Evolutionary conservation across 495 filamentous ascomycete species (phyloP).

Genomic region (Talaromyces thailandensis): DNA sequence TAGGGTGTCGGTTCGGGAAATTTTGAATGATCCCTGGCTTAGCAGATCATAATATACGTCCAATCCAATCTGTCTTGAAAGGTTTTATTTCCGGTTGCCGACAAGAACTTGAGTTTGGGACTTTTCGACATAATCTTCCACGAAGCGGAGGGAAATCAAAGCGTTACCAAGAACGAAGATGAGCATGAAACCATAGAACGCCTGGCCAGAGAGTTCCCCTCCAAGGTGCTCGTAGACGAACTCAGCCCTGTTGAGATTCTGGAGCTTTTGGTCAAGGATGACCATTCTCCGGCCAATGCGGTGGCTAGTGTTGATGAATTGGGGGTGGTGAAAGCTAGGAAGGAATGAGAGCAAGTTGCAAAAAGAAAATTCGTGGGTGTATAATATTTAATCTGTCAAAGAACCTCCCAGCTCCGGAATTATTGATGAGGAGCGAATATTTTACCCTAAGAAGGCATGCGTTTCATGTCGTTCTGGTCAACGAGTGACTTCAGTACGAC

Average conservation of each 20-base stretch:
- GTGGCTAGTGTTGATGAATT: constrained; percentile 45
- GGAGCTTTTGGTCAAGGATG: constrained; percentile 62
- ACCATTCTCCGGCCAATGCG: constrained; percentile 50
- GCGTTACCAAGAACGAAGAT: neutral
- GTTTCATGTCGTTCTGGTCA: too few relatives aligned
- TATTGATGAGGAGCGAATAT: too few relatives aligned
- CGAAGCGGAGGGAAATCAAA: neutral
- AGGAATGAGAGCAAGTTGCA: constrained; percentile 28
- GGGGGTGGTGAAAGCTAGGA: constrained; percentile 47
- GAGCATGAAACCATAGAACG: neutral
- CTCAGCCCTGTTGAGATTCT: constrained; percentile 74
- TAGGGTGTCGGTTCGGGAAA: constrained; percentile 23
- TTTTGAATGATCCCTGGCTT: constrained; percentile 22
- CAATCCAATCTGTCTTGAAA: too few relatives aligned
- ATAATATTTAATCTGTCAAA: neutral
- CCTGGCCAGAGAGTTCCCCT: constrained; percentile 50
- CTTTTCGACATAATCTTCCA: too few relatives aligned
- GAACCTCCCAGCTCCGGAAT: neutral
- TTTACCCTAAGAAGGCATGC: too few relatives aligned
- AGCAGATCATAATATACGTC: too few relatives aligned
- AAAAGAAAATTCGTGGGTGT: neutral
- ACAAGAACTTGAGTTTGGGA: too few relatives aligned
- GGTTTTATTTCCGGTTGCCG: too few relatives aligned
- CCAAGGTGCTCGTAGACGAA: constrained; percentile 47
- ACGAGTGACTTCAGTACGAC: too few relatives aligned